Percentiles rank a stretch among this genome's conserved stretches.
These are phyloP conservation scores for Flammula alnicola DNA, from an alignment of 1,284 basidiomycete genomes.

Conservation along the genomic window DNA sequence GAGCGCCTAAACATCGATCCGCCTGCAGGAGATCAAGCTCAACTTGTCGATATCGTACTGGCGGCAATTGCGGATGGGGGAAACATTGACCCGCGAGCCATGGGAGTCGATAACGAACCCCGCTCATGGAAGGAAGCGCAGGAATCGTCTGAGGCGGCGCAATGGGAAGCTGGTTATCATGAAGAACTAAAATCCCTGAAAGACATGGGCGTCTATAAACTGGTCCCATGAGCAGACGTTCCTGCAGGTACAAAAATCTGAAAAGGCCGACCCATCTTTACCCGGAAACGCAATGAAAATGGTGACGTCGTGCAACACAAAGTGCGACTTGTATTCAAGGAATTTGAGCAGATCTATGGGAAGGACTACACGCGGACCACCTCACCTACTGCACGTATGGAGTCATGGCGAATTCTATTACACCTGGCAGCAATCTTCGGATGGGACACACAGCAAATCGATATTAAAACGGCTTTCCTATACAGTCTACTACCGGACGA, in stretches of 20 bases:
- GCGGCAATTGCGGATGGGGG: conserved; percentile 11
- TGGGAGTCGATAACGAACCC: conserved; percentile 27
- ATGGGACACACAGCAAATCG: conserved; percentile 45
- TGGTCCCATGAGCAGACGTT: conserved; percentile 28
- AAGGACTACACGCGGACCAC: conserved; percentile 46
- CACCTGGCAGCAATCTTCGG: conserved; percentile 39
- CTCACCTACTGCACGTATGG: conserved; percentile 43
- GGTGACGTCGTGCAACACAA: conserved; percentile 38
- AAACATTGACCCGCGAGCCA: conserved; percentile 7
- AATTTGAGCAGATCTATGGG: conserved; percentile 44
- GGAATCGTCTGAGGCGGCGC: conserved; percentile 15
- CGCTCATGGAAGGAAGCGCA: conserved; percentile 29
- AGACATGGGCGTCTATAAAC: conserved; percentile 32
- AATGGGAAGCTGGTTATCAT: conserved; percentile 28
- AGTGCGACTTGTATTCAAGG: conserved; percentile 40
- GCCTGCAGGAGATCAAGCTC: too few species aligned
- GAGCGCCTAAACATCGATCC: too few species aligned
- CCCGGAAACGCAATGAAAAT: conserved; percentile 31
- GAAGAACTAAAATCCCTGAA: conserved; percentile 29
- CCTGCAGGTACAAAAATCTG: conserved; percentile 28
- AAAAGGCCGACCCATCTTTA: conserved; percentile 34
- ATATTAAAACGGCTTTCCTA: conserved; percentile 53
- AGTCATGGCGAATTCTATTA: conserved; percentile 40
- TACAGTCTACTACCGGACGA: conserved; percentile 38
- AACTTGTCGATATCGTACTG: conserved; percentile 11